Percentiles rank a stretch among this genome's conserved stretches.
Evolutionary conservation across 2,329 filamentous ascomycete species (phyloP).

Genomic region (Lasiodiplodia citricola): DNA sequence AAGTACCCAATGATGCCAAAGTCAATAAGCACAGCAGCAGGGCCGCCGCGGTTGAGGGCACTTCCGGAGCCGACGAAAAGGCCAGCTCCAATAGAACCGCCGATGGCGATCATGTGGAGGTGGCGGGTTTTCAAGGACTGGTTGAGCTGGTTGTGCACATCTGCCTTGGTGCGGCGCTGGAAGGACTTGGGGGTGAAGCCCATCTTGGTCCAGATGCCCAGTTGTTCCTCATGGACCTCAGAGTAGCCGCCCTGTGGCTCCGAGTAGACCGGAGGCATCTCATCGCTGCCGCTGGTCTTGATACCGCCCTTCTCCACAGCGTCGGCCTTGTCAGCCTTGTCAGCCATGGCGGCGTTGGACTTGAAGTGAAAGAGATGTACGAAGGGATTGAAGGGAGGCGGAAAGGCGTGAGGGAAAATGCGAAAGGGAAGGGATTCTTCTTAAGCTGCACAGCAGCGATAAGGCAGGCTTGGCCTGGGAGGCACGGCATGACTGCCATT

Average conservation of each 20-base stretch:
- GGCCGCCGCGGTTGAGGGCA: slow-evolving; percentile 46
- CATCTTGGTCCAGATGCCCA: slow-evolving; percentile 46
- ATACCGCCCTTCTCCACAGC: slow-evolving; percentile 21
- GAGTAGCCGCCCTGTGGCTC: neutral
- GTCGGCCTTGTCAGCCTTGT: slow-evolving; percentile 21
- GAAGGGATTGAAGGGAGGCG: neutral
- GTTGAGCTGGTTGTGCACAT: slow-evolving; percentile 62
- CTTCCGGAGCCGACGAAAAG: slow-evolving; percentile 78
- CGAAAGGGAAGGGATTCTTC: slow-evolving; percentile 1
- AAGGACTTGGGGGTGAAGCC: slow-evolving; percentile 48
- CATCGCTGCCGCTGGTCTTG: slow-evolving; percentile 22
- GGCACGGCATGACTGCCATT: neutral
- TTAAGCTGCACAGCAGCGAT: neutral
- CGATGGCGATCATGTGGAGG: slow-evolving; percentile 97
- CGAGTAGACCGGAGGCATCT: neutral
- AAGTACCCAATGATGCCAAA: slow-evolving; percentile 66
- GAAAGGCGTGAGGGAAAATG: neutral
- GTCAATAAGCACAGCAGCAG: slow-evolving; percentile 42
- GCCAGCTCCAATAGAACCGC: slow-evolving; percentile 78
- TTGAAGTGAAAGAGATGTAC: neutral
- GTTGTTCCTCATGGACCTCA: slow-evolving; percentile 4
- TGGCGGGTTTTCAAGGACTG: slow-evolving; percentile 63
- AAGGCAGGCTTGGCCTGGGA: slow-evolving; percentile 3
- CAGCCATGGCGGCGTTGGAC: slow-evolving; percentile 9
- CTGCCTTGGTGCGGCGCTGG: slow-evolving; percentile 37